phyloP scores from a whole-genome alignment of 208 protist genomes.

The Leishmania major region DNA sequence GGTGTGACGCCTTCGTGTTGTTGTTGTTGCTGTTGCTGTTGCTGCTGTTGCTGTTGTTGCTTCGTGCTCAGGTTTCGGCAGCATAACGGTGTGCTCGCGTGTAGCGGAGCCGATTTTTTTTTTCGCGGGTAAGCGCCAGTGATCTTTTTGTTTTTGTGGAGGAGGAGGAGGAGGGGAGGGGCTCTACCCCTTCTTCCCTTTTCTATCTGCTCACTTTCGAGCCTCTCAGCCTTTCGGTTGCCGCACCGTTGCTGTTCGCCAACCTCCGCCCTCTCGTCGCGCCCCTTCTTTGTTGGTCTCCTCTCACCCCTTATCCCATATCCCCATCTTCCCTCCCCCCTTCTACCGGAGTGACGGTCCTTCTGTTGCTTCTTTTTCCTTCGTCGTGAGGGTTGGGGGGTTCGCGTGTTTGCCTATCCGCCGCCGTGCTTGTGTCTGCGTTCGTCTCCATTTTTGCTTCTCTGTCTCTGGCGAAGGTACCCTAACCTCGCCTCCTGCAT shows the following conservation, averaged over 20 bases:
- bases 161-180: too few species aligned
- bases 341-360: not conserved
- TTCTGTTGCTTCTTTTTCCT: not conserved
- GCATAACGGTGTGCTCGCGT: not conserved
- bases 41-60: not conserved
- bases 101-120: not conserved
- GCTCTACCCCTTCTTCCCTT: not conserved
- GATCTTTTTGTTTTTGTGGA: not conserved
- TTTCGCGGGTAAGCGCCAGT: not conserved
- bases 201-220: not conserved
- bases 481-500: not conserved
- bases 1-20: not conserved
- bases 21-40: not conserved
- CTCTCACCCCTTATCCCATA: not conserved
- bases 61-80: not conserved
- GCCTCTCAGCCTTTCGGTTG: conserved; percentile 14
- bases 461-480: not conserved
- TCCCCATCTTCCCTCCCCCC: not conserved
- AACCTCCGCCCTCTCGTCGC: not conserved
- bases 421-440: not conserved
- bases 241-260: conserved; percentile 8
- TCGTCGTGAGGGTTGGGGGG: too few species aligned
- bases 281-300: too few species aligned
- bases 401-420: not conserved
- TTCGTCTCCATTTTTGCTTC: not conserved